Base-by-base conservation (phyloP, 192 early-diverging fungal genomes). In the Coemansia sp. region DNA sequence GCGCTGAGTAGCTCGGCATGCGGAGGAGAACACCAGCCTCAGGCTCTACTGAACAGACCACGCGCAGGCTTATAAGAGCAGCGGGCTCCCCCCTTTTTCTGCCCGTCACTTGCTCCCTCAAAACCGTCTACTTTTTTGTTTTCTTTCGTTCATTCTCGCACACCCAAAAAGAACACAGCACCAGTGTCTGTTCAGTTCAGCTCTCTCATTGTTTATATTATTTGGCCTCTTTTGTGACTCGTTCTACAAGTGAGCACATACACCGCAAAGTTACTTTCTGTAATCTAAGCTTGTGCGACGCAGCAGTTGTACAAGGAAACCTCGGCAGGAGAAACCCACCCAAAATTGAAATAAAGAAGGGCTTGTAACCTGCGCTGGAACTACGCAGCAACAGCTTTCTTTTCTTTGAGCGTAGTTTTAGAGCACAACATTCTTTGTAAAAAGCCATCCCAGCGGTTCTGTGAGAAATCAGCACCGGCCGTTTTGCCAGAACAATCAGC, bases 1-100 rank as follows among this genome's bases (percentile, higher is more conserved):
- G 29, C 29, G 19, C 9, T 38, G 10, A 59, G 43, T 59, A 37
- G 56, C 62, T 56, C 21, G 25, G 70, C 70, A 65, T 66, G 64
- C 49, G 54, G 49, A 60, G 54, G 43, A 53, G 39, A 64, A 54
- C 37, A 64, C 62, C 62, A 64, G 62, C 62, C 62, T 64, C 62
- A 64, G 51, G 50, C 61, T 62, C 61, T 62, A 45, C 62, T 64
- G 52, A 25, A 61, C 43, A 64, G 17, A 64, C 32, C 22, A 64
- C 21, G 39, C 3, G 52, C 37, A 29, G 15, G 21, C 60, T 52
- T 47, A 64, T 53, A 64, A 55, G 37, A 52, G 53, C 37, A 17
- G 52, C 24, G 62, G 62, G 62, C 62, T 64, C 35, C 50, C 27
- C 24, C 23, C 61, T 51, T 48, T 38, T 62, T 51, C 49, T 61